Percentiles rank a stretch among this genome's conserved stretches.
phyloP scores from a whole-genome alignment of 2,329 filamentous ascomycete species.

The Botrytis byssoidea region DNA sequence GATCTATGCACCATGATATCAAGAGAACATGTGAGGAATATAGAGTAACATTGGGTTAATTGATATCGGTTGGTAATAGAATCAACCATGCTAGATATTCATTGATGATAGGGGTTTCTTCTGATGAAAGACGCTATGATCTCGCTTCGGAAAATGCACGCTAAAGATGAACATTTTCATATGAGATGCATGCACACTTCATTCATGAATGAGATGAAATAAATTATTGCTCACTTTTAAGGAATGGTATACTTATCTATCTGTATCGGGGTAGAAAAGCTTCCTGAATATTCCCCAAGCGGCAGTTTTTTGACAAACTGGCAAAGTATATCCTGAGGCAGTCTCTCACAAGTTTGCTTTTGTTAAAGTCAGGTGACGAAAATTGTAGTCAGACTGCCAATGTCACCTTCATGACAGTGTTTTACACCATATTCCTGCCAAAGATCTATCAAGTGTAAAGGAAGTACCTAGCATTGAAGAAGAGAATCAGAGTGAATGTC shows the following conservation, averaged over 20 bases:
- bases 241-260: not conserved
- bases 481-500: not conserved
- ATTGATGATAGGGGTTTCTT: not conserved
- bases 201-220: not conserved
- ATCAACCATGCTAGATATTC: not conserved
- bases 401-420: not conserved
- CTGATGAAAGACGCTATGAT: not conserved
- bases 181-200: not conserved
- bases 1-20: not conserved
- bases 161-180: not conserved
- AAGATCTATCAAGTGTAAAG: not conserved
- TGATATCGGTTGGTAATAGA: not conserved
- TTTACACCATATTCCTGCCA: not conserved
- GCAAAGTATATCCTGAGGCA: not conserved
- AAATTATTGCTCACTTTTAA: not conserved
- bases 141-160: not conserved
- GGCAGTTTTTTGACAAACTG: not conserved
- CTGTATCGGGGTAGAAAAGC: not conserved
- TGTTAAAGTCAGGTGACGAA: not conserved
- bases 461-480: not conserved
- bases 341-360: slow-evolving; percentile 1
- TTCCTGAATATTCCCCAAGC: not conserved
- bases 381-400: not conserved
- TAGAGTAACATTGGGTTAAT: not conserved
- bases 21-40: not conserved